Conservation (phyloP, 257 asterid species). For the Mitragyna speciosa region DNA sequence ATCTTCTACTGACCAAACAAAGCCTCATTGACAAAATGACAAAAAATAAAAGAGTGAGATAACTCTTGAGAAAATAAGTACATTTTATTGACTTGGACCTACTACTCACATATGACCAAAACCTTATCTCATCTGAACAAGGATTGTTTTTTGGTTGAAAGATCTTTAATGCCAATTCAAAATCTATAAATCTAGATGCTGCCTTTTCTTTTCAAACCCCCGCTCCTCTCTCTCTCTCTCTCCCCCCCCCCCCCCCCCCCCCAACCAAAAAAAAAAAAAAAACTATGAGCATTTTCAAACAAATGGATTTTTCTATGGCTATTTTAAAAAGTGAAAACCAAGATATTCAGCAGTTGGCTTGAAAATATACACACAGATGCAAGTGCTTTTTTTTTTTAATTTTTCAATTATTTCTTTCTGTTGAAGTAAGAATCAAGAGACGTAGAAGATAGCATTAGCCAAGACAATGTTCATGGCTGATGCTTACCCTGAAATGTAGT, state of each 20-base stretch:
- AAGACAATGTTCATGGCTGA: slow-evolving; percentile 17
- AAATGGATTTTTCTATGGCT: not conserved
- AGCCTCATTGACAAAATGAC: not conserved
- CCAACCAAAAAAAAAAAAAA: no score
- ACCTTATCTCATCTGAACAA: not conserved
- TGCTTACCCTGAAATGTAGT: slow-evolving; percentile 33
- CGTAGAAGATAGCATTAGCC: slow-evolving; percentile 4
- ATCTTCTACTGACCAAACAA: not conserved
- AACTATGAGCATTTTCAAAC: not conserved
- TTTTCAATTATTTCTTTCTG: not conserved
- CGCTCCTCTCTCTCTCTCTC: no score
- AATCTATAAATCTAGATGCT: not conserved
- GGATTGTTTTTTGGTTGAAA: not conserved
- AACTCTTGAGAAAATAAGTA: not conserved
- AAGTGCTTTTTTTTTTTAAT: no score
- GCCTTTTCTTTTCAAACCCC: not conserved
- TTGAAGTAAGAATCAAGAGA: not conserved
- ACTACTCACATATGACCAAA: not conserved
- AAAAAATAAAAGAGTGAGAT: not conserved
- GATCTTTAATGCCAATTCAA: not conserved
- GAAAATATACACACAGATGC: no score
- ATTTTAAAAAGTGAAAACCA: not conserved
- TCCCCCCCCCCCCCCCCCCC: no score
- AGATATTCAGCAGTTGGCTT: not conserved
- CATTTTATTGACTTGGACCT: not conserved